Base-by-base conservation (phyloP, 73 alveolate genomes). In the Blepharisma stoltei region DNA sequence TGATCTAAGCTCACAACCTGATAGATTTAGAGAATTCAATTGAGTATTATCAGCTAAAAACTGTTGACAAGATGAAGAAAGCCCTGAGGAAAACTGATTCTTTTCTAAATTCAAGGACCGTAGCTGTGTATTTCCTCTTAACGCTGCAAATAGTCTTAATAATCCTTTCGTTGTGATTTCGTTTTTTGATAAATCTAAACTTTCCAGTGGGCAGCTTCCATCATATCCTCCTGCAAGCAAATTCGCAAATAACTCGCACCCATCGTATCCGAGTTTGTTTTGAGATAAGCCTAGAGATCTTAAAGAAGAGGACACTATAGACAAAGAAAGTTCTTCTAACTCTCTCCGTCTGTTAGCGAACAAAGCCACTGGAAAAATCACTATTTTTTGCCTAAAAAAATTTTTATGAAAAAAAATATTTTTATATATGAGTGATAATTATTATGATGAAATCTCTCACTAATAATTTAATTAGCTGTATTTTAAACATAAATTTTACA, bases 111-210 rank as follows among this genome's bases (percentile, higher is more conserved):
- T 25, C 2, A 60, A 25, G 23, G n/a, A 20, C 18, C 45, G 14
- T 9, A 60, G 45, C 48, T n/a, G 14, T 8, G 14, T 60, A 25
- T 60, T 60, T 8, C 23, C 23, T 14, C 46, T 60, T 3, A 60
- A 4, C 14, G 73, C 37, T 2, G 14, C 14, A 14, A 60, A 60
- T 18, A 60, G 2, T 25, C 45, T 0, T 8, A n/a, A 14, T 11
- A 25, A 14, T 14, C 73, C 73, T 60, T 60, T 60, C 0, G 46
- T 60, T 9, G 49, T 60, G 73, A 60, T 60, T 60, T 60, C 48
- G 46, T 60, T 60, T 18, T 25, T 25, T 20, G 73, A 60, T 14
- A 60, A 14, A 60, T 60, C 45, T 60, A 60, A 60, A 20, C 18
- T 18, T 25, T 60, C 73, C 0, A 60, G 18, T 14, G 73, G 18